phyloP scores from a whole-genome alignment of 257 asterid genomes.

The Anisodus tanguticus region DNA sequence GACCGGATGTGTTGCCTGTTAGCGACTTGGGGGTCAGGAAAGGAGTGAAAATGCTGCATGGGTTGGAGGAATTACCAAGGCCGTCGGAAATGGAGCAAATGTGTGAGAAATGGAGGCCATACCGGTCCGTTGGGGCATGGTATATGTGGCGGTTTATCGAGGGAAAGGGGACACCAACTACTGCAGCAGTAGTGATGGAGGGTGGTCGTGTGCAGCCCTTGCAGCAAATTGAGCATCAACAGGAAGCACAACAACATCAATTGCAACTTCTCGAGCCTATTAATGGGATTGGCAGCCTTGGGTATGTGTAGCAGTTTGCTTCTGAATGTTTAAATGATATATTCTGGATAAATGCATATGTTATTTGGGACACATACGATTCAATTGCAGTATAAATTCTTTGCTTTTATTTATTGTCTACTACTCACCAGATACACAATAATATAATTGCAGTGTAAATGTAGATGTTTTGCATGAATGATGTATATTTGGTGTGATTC shows the following conservation, averaged over 20 bases:
- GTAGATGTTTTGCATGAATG: background rate
- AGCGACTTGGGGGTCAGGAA: constrained; percentile 92
- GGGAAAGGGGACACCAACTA: constrained; percentile 63
- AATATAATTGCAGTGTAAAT: too few relatives aligned
- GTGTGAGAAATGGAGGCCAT: constrained; percentile 96
- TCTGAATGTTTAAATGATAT: background rate
- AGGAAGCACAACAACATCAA: constrained; percentile 70
- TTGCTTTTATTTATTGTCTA: background rate
- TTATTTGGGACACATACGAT: background rate
- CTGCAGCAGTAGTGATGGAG: constrained; percentile 50
- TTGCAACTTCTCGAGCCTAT: constrained; percentile 82
- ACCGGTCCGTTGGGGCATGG: constrained; percentile 94
- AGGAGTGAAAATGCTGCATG: constrained; percentile 82
- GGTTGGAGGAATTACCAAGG: constrained; percentile 84
- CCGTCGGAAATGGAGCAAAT: constrained; percentile 85
- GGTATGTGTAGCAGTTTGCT: constrained; percentile 47
- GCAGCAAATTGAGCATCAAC: constrained; percentile 68
- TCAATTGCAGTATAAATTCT: background rate
- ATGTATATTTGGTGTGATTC: background rate
- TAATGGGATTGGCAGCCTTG: constrained; percentile 69
- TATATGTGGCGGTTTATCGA: constrained; percentile 91
- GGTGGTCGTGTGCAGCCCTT: constrained; percentile 62
- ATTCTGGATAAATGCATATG: background rate
- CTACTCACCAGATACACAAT: too few relatives aligned
- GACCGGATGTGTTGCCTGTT: constrained; percentile 94